These are phyloP conservation scores for Podospora didyma DNA, from an alignment of 495 filamentous ascomycete species.

Conservation along the genomic window DNA sequence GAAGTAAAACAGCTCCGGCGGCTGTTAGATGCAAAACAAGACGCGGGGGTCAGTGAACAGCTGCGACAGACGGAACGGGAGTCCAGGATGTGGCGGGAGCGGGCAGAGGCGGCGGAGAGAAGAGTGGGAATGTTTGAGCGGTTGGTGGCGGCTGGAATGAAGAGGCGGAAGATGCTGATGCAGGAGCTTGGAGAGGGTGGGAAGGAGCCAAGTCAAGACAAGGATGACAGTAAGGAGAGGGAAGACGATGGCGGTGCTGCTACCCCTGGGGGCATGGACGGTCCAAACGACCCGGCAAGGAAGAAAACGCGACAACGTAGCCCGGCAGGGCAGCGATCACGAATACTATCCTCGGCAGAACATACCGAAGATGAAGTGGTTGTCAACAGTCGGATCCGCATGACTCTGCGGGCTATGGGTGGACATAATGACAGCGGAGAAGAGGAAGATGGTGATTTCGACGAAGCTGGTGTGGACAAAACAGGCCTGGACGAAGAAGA, in stretches of 20 bases:
- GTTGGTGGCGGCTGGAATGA: constrained; percentile 5
- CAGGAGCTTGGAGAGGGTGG: background rate
- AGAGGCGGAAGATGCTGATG: background rate
- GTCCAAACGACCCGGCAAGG: too few relatives aligned
- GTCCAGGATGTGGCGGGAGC: constrained; percentile 41
- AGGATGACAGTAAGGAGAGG: too few relatives aligned
- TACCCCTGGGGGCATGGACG: too few relatives aligned
- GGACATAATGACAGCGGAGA: background rate
- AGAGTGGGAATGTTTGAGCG: constrained; percentile 36
- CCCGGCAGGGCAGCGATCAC: too few relatives aligned
- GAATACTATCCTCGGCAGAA: too few relatives aligned
- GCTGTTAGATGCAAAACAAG: constrained; percentile 33
- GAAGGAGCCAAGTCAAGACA: too few relatives aligned
- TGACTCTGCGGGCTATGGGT: constrained; percentile 4
- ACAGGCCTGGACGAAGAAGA: too few relatives aligned
- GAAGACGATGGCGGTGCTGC: too few relatives aligned
- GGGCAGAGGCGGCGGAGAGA: constrained; percentile 50
- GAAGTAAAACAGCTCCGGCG: constrained; percentile 38
- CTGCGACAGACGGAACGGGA: constrained; percentile 42
- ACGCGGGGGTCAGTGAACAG: constrained; percentile 35
- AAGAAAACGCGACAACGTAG: too few relatives aligned
- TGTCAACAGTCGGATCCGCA: constrained; percentile 6
- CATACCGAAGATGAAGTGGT: too few relatives aligned
- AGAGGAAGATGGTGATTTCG: background rate
- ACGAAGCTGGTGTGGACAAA: background rate